Base-by-base conservation (phyloP, 805 yeast genomes). In the Lipomyces yamanashiensis region DNA sequence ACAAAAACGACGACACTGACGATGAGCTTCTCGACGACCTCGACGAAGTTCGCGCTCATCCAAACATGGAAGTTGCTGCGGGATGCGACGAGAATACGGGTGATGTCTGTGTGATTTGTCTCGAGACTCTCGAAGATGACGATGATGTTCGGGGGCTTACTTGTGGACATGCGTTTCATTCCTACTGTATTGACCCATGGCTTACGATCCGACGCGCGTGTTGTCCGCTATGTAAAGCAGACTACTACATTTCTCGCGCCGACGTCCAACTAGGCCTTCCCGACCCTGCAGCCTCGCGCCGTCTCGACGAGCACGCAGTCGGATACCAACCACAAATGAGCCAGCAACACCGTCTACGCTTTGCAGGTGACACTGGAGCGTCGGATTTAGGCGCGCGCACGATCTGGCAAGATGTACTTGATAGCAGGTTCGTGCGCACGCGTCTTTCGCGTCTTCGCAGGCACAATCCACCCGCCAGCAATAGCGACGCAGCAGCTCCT, bases 161-260 rank as follows among this genome's bases (percentile, higher is more conserved):
- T 10, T 90, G 96, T 76, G 91, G 92, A 2, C 96, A 90, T 75
- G 91, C 87, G 1, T 90, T 86, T 81, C 96, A 90, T 72, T 80
- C 86, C 23, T 87, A 82, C 17, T 90, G 96, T 75, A 81, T 90
- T 58, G 91, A 87, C 67, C 92, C 92, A 1, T 90, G 96, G 96
- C 77, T 90, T 53, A 86, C 85, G 1, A 83, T 84, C 67, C 79
- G 93, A 68, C 81, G 88, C 53, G 92, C 92, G 0, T 87, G 90
- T 70, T 90, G 96, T 73, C 96, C 96, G 8, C 85, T 87, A 79
- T 90, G 96, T 75, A 88, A 89, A 71, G 77, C 87, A 39, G 91
- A 86, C 72, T 87, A 86, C 72, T 84, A 80, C 70, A 67, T 69
- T 7, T 68, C 71, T 1, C 54, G 49, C 7, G 54, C 37, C 13